These are phyloP conservation scores for Fusarium mexicanum DNA, from an alignment of 2,329 filamentous ascomycete species.

Conservation along the genomic window DNA sequence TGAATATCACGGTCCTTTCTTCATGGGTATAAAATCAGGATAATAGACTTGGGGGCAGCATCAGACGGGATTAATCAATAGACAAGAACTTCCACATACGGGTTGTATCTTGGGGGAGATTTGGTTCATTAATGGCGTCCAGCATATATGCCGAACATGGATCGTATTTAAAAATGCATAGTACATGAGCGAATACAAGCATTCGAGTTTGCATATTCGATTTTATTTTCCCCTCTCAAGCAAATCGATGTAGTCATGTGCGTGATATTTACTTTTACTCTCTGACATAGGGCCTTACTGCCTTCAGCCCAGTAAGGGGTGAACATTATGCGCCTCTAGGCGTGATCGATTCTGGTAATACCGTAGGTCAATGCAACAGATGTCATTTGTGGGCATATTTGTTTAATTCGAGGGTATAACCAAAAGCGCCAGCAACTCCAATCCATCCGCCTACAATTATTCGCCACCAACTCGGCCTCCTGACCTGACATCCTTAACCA, in stretches of 20 bases:
- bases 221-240: neutral
- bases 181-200: conserved; percentile 32
- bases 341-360: neutral
- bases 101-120: conserved; percentile 25
- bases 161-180: conserved; percentile 36
- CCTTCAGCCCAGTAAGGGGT: neutral
- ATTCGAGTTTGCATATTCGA: conserved; percentile 4
- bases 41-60: conserved; percentile 39
- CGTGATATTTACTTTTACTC: neutral
- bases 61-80: conserved; percentile 24
- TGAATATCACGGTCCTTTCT: conserved; percentile 42
- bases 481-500: conserved; percentile 52
- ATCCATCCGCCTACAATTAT: neutral
- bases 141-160: conserved; percentile 31
- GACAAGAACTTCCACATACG: conserved; percentile 30
- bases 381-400: neutral
- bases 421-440: conserved; percentile 41
- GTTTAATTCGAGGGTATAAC: conserved; percentile 36
- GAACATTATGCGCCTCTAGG: neutral
- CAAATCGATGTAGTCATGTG: neutral
- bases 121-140: conserved; percentile 32
- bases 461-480: neutral
- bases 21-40: conserved; percentile 30
- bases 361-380: neutral
- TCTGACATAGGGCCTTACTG: neutral